Conservation (phyloP, 129 eudicot species). For the Artemisia annua region DNA sequence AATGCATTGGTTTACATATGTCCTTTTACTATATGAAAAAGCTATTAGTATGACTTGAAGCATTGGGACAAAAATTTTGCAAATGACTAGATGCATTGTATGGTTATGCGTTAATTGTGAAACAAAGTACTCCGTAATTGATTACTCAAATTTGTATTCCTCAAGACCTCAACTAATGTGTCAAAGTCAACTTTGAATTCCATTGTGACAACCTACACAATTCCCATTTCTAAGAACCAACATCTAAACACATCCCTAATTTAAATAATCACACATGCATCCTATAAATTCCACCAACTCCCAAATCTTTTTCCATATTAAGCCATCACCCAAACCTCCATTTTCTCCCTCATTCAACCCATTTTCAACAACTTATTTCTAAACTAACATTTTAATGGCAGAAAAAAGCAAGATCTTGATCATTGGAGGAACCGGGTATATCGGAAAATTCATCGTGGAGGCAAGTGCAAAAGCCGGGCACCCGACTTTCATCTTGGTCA, state of each 20-base stretch:
- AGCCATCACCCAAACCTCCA: not conserved
- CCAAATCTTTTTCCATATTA: not conserved
- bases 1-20: too few relatives aligned
- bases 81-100: too few relatives aligned
- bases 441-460: constrained; percentile 50
- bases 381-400: constrained; percentile 14
- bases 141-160: not conserved
- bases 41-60: too few relatives aligned
- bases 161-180: too few relatives aligned
- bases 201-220: not conserved
- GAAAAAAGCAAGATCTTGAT: constrained; percentile 53
- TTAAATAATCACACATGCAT: not conserved
- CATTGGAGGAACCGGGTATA: constrained; percentile 57
- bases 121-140: too few relatives aligned
- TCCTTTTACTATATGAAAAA: too few relatives aligned
- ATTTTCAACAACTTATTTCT: not conserved
- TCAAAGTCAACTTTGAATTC: not conserved
- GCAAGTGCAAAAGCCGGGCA: constrained; percentile 47
- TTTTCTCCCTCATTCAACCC: constrained; percentile 1
- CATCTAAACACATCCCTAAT: not conserved
- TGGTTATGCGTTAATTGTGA: too few relatives aligned
- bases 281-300: constrained; percentile 14
- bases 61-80: too few relatives aligned
- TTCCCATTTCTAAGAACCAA: not conserved
- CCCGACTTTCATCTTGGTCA: constrained; percentile 40